phyloP scores from a whole-genome alignment of 768 basidiomycete species.

The Pleurotus platypus region DNA sequence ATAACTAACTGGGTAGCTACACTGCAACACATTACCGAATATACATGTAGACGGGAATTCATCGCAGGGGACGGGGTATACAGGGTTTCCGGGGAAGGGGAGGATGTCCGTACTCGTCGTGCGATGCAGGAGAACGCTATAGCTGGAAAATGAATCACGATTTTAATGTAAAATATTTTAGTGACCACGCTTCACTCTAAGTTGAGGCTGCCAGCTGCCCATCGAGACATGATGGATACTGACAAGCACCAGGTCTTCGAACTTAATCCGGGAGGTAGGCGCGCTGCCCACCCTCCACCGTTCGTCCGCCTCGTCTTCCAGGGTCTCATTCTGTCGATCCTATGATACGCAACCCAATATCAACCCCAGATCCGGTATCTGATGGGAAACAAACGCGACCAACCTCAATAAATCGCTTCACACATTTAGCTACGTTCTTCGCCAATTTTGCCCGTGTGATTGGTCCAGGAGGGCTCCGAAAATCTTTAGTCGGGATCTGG shows the following conservation, averaged over 20 bases:
- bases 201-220: conserved; percentile 80
- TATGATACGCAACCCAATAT: conserved; percentile 18
- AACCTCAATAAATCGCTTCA: conserved; percentile 65
- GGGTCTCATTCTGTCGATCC: conserved; percentile 44
- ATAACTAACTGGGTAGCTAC: too few species aligned
- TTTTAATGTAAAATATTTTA: too few species aligned
- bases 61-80: too few species aligned
- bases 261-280: conserved; percentile 42
- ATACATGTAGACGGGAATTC: too few species aligned
- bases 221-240: conserved; percentile 81
- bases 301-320: conserved; percentile 63
- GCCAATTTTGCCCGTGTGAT: conserved; percentile 76
- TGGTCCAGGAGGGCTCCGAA: conserved; percentile 71
- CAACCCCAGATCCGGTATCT: background rate
- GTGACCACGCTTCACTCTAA: conserved; percentile 44
- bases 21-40: too few species aligned
- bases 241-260: conserved; percentile 70
- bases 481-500: conserved; percentile 82
- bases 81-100: too few species aligned
- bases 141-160: too few species aligned
- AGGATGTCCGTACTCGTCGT: too few species aligned
- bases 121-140: too few species aligned
- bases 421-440: conserved; percentile 76
- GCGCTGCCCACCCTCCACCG: conserved; percentile 60
- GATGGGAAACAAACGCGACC: conserved; percentile 14